phyloP scores from a whole-genome alignment of 148 eudicot genomes.

The Suaeda aralocaspica region DNA sequence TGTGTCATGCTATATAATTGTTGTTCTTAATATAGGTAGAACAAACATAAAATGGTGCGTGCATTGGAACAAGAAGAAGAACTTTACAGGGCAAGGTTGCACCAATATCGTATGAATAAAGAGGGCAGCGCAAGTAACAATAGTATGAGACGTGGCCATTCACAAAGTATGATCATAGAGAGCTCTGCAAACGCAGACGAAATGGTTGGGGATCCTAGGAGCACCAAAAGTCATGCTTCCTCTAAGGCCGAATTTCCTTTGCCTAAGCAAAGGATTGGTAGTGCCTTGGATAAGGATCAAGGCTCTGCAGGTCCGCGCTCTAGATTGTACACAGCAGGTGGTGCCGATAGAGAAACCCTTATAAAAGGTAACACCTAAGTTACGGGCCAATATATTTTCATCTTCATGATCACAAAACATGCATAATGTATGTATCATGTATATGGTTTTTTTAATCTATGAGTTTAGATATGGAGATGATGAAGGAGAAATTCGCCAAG shows the following conservation, averaged over 20 bases:
- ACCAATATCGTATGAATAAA: slow-evolving; percentile 8
- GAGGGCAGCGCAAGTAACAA: slow-evolving; percentile 7
- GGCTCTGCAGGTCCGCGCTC: slow-evolving; percentile 17
- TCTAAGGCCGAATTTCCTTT: slow-evolving; percentile 11
- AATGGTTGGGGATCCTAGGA: slow-evolving; percentile 25
- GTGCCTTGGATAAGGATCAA: slow-evolving; percentile 25
- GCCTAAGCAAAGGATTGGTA: slow-evolving; percentile 27
- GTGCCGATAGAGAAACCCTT: slow-evolving; percentile 19
- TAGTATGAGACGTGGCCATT: slow-evolving; percentile 23
- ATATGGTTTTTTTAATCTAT: neutral
- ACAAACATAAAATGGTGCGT: slow-evolving; percentile 28
- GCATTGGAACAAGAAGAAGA: slow-evolving; percentile 29
- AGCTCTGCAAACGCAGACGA: slow-evolving; percentile 21
- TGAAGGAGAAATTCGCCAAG: slow-evolving; percentile 39
- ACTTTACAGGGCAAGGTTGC: slow-evolving; percentile 19
- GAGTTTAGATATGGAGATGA: slow-evolving; percentile 32
- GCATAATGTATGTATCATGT: neutral
- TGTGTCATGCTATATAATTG: slow-evolving; percentile 22
- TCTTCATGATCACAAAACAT: neutral
- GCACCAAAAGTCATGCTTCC: slow-evolving; percentile 16
- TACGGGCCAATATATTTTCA: neutral
- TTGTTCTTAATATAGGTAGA: neutral
- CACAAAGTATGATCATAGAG: slow-evolving; percentile 35
- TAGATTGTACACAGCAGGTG: slow-evolving; percentile 7
- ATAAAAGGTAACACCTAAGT: too few relatives aligned